phyloP scores from a whole-genome alignment of 306 rosid genomes.

The Quercus engelmannii region DNA sequence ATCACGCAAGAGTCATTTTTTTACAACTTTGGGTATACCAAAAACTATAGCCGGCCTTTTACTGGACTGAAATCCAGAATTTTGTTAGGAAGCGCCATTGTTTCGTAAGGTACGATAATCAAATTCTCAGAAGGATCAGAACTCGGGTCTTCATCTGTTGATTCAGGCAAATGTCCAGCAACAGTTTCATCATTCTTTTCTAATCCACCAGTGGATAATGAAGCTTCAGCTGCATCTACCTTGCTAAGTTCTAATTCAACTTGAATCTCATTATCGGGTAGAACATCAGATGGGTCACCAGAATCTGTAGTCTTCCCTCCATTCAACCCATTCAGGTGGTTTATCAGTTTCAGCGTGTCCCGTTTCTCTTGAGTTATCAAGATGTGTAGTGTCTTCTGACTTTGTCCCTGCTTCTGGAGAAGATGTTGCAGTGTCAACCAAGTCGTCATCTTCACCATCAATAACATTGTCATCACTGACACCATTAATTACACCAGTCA shows the following conservation, averaged over 20 bases:
- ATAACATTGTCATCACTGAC: slow-evolving; percentile 44
- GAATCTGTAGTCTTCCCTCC: slow-evolving; percentile 92
- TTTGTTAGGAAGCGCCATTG: background rate
- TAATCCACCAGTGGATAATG: slow-evolving; percentile 34
- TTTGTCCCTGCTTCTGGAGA: slow-evolving; percentile 52
- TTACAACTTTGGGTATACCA: background rate
- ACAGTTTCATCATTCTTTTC: slow-evolving; percentile 31
- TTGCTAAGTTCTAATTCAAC: slow-evolving; percentile 28
- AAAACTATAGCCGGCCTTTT: background rate
- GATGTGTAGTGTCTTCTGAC: slow-evolving; percentile 21
- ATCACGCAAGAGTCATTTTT: background rate
- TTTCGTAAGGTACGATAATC: background rate
- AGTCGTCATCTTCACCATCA: slow-evolving; percentile 75
- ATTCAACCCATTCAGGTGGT: slow-evolving; percentile 96
- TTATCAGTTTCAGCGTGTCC: slow-evolving; percentile 60
- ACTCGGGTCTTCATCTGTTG: slow-evolving; percentile 22
- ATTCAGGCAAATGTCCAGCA: slow-evolving; percentile 28
- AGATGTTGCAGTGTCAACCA: slow-evolving; percentile 78
- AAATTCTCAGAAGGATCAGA: slow-evolving; percentile 22
- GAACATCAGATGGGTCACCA: slow-evolving; percentile 48
- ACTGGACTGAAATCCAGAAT: background rate
- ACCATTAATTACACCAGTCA: slow-evolving; percentile 29
- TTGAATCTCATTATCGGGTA: slow-evolving; percentile 61
- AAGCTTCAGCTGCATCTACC: slow-evolving; percentile 39
- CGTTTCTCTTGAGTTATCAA: slow-evolving; percentile 11